Evolutionary conservation across 768 basidiomycete species (phyloP).

Genomic region (Leccinellum luteum): DNA sequence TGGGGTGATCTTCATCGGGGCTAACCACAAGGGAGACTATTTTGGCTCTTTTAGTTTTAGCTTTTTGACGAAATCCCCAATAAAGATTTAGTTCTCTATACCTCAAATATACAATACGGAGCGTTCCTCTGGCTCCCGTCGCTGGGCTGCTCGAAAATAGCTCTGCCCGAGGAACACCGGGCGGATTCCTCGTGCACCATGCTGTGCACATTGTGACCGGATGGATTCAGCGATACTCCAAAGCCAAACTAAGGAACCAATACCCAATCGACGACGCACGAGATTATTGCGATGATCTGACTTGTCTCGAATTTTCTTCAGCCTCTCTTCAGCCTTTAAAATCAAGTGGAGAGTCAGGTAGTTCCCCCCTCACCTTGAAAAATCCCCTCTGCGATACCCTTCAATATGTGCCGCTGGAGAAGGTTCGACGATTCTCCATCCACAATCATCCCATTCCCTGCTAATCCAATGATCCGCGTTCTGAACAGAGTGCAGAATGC

Average conservation of each 20-base stretch:
- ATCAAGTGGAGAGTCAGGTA: conserved; percentile 5
- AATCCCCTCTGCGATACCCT: conserved; percentile 21
- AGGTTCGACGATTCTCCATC: conserved; percentile 44
- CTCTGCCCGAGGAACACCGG: conserved; percentile 31
- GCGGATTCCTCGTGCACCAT: conserved; percentile 25
- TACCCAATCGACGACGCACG: conserved; percentile 23
- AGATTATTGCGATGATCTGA: conserved; percentile 27
- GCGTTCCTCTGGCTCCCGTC: conserved; percentile 9
- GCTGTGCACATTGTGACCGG: conserved; percentile 21
- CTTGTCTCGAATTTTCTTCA: conserved; percentile 19
- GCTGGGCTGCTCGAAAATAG: conserved; percentile 25
- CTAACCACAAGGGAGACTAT: conserved; percentile 22
- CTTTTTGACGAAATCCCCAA: conserved; percentile 30
- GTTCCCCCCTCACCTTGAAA: neutral
- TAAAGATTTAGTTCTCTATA: conserved; percentile 14
- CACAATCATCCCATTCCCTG: conserved; percentile 9
- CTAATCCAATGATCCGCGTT: conserved; percentile 9
- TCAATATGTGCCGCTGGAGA: conserved; percentile 67
- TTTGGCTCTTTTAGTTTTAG: conserved; percentile 37
- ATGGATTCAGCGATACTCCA: conserved; percentile 21
- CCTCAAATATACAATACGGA: conserved; percentile 23
- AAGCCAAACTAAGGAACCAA: conserved; percentile 17
- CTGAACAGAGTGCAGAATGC: conserved; percentile 57
- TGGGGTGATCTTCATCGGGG: conserved; percentile 19
- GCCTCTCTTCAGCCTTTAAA: conserved; percentile 23